These are phyloP conservation scores for Fistulinella prunicolor DNA, from an alignment of 768 basidiomycete genomes.

Conservation along the genomic window DNA sequence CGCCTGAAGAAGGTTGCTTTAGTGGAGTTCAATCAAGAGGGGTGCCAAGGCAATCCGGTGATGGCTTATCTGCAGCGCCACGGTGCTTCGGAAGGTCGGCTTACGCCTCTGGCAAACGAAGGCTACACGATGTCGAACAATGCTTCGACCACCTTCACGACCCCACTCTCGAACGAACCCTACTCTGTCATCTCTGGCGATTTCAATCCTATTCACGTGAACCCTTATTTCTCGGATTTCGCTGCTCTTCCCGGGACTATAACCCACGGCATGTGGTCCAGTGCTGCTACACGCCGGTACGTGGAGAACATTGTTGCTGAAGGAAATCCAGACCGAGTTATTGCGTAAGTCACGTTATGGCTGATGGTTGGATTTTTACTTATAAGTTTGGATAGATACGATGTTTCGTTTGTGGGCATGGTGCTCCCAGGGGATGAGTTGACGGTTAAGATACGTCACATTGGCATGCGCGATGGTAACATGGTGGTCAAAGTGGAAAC, in stretches of 20 bases:
- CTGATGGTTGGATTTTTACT: background rate
- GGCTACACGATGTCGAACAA: slow-evolving; percentile 79
- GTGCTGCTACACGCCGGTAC: slow-evolving; percentile 88
- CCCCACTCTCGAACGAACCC: slow-evolving; percentile 91
- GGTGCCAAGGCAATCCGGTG: slow-evolving; percentile 91
- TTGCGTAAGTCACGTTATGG: slow-evolving; percentile 56
- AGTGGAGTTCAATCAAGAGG: slow-evolving; percentile 82
- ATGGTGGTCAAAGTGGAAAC: slow-evolving; percentile 90
- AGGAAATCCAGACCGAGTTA: slow-evolving; percentile 87
- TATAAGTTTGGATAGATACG: slow-evolving; percentile 53
- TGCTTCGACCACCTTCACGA: slow-evolving; percentile 65
- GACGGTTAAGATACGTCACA: slow-evolving; percentile 81
- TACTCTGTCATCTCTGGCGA: slow-evolving; percentile 96
- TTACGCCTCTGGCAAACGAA: slow-evolving; percentile 74
- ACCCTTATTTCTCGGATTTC: slow-evolving; percentile 96
- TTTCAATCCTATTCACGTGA: slow-evolving; percentile 98
- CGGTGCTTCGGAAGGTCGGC: slow-evolving; percentile 73
- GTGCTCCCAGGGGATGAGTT: slow-evolving; percentile 89
- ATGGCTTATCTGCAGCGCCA: slow-evolving; percentile 91
- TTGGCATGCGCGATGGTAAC: slow-evolving; percentile 90
- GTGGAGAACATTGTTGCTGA: slow-evolving; percentile 93
- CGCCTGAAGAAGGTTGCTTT: slow-evolving; percentile 84
- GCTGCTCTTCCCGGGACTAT: slow-evolving; percentile 94
- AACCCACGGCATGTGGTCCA: slow-evolving; percentile 97
- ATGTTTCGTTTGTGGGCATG: slow-evolving; percentile 97